Conservation (phyloP, 2,329 filamentous ascomycete species). For the Eurotiales sp. region DNA sequence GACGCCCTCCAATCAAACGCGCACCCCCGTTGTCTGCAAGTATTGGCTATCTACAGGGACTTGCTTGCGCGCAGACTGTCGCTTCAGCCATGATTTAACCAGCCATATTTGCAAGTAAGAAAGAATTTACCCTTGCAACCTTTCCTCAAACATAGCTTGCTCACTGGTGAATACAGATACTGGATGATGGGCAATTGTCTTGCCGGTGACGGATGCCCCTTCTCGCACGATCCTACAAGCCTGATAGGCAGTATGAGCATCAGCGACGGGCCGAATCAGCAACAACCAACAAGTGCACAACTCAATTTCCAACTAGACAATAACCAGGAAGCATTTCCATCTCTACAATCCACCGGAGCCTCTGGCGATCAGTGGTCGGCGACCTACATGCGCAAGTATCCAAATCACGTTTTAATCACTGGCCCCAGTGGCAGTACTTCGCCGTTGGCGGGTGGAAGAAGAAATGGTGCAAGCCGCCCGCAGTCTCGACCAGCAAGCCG, state of each 20-base stretch:
- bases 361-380: conserved; percentile 58
- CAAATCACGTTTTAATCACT: conserved; percentile 44
- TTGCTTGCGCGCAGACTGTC: conserved; percentile 90
- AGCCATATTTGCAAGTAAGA: conserved; percentile 98
- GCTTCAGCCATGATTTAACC: conserved; percentile 93
- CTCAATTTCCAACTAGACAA: conserved; percentile 76
- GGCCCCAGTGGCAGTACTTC: conserved; percentile 42
- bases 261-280: conserved; percentile 50
- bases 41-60: conserved; percentile 96
- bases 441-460: conserved; percentile 29
- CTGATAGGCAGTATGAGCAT: conserved; percentile 77
- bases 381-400: conserved; percentile 42
- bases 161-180: conserved; percentile 48
- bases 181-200: conserved; percentile 96
- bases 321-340: conserved; percentile 73
- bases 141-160: background rate
- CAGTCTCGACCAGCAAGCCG: conserved; percentile 82
- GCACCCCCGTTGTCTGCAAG: conserved; percentile 89
- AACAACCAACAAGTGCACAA: conserved; percentile 56
- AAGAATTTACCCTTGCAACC: conserved; percentile 38
- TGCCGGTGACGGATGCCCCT: conserved; percentile 89
- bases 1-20: conserved; percentile 68
- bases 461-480: conserved; percentile 54
- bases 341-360: conserved; percentile 59
- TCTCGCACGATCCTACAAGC: conserved; percentile 90